A percentile compares a stretch with the other conserved stretches of the same genome.
phyloP scores from a whole-genome alignment of 1,284 basidiomycete species.

The Irpex rosettiformis region DNA sequence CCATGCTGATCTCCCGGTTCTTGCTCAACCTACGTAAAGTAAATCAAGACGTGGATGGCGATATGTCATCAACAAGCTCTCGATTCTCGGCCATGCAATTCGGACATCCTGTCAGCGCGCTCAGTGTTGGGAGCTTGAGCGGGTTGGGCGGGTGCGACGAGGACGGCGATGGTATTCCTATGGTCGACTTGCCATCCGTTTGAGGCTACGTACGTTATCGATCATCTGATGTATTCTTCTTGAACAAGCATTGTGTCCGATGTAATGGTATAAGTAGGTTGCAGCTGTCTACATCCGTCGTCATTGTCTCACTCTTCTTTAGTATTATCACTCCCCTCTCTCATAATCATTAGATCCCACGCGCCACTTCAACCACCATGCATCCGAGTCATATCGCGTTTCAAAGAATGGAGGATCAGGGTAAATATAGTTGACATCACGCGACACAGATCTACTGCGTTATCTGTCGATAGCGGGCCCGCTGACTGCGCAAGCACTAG shows the following conservation, averaged over 20 bases:
- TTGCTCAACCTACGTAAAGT: slow-evolving; percentile 15
- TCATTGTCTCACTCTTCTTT: too few species aligned
- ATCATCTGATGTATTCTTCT: too few species aligned
- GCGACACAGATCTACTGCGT: not conserved
- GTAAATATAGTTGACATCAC: not conserved
- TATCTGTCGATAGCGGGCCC: not conserved
- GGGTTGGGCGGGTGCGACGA: not conserved
- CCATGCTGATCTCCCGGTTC: slow-evolving; percentile 16
- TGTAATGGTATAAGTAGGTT: too few species aligned
- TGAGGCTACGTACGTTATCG: not conserved
- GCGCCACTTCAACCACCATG: too few species aligned
- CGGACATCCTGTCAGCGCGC: not conserved
- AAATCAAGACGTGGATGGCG: not conserved
- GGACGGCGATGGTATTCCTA: not conserved
- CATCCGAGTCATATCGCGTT: too few species aligned
- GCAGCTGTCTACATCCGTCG: too few species aligned
- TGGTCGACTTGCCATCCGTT: not conserved
- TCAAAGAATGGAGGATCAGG: too few species aligned
- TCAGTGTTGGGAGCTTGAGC: not conserved
- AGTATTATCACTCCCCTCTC: too few species aligned
- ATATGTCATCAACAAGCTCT: not conserved
- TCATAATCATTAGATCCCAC: too few species aligned
- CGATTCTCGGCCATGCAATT: not conserved
- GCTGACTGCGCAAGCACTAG: too few species aligned
- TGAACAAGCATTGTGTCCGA: too few species aligned